Percentiles rank a stretch among this genome's conserved stretches.
Evolutionary conservation across 495 filamentous ascomycete species (phyloP).

Genomic region (Sabuloglossum arenarium): DNA sequence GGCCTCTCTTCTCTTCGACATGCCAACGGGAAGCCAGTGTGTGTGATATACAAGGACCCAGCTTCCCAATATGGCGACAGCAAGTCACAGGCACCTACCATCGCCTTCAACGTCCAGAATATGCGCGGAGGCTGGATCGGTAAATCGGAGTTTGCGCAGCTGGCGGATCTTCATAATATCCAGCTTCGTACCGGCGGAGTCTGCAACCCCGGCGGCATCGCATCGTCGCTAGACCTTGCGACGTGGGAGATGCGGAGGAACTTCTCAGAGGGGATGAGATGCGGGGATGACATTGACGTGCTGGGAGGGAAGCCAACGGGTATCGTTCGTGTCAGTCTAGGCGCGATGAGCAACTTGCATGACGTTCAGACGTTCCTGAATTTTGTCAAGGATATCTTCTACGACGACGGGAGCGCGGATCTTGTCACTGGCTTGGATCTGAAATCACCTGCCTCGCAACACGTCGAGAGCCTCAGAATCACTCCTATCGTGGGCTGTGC

Average conservation of each 20-base stretch:
- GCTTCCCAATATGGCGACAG: constrained; percentile 30
- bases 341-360: constrained; percentile 43
- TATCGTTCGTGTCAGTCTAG: constrained; percentile 44
- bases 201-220: constrained; percentile 37
- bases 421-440: neutral
- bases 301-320: constrained; percentile 37
- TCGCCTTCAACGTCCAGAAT: constrained; percentile 46
- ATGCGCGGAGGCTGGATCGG: constrained; percentile 32
- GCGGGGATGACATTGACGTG: constrained; percentile 29
- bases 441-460: neutral
- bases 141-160: constrained; percentile 37
- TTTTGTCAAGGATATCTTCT: constrained; percentile 33
- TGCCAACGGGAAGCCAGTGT: constrained; percentile 32
- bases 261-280: constrained; percentile 42
- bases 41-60: constrained; percentile 37
- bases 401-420: constrained; percentile 6
- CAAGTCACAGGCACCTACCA: constrained; percentile 40
- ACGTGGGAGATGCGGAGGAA: constrained; percentile 40
- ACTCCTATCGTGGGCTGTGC: constrained; percentile 78
- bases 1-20: constrained; percentile 33
- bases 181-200: constrained; percentile 51
- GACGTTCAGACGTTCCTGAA: constrained; percentile 37
- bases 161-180: constrained; percentile 40
- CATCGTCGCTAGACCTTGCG: constrained; percentile 21
- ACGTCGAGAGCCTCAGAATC: constrained; percentile 18